Evolutionary conservation across 768 basidiomycete species (phyloP).

Genomic region (Collybiopsis confluens): DNA sequence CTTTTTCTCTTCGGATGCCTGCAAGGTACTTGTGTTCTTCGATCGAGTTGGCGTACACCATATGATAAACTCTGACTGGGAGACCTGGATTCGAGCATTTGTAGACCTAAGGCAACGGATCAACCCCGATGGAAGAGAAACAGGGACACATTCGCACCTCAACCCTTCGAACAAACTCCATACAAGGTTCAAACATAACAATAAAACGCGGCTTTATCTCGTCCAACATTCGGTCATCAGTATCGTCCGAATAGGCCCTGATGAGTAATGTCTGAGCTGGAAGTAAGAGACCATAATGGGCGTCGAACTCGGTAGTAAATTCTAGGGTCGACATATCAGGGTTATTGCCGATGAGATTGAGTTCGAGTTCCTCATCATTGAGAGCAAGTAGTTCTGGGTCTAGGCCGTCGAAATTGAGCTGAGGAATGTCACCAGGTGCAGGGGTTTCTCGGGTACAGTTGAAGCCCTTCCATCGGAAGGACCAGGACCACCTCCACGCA

Average conservation of each 20-base stretch:
- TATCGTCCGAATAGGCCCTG: constrained; percentile 86
- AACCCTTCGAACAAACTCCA: constrained; percentile 87
- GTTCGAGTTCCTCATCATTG: constrained; percentile 10
- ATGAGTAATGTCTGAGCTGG: constrained; percentile 82
- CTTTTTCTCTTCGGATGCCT: constrained; percentile 85
- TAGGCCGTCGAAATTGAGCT: background rate
- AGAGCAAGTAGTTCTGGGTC: background rate
- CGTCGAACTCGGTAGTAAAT: constrained; percentile 60
- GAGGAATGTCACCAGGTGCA: background rate
- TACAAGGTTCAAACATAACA: constrained; percentile 92
- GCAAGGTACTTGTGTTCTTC: constrained; percentile 96
- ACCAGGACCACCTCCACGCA: constrained; percentile 67
- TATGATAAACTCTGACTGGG: constrained; percentile 87
- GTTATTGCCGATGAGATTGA: constrained; percentile 18
- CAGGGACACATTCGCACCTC: constrained; percentile 55
- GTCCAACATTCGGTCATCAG: constrained; percentile 82
- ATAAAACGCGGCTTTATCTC: constrained; percentile 91
- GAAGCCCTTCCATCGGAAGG: constrained; percentile 11
- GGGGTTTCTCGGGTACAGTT: constrained; percentile 4
- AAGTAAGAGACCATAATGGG: constrained; percentile 72
- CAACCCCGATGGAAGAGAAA: background rate
- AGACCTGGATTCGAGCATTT: constrained; percentile 79
- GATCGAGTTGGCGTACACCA: constrained; percentile 89
- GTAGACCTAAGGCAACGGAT: constrained; percentile 62
- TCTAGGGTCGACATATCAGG: constrained; percentile 20